Evolutionary conservation across 1,139 yeast species (phyloP), one percentile per base, ranked within the genome.

Genomic region (Magnusiomyces clavatus): DNA sequence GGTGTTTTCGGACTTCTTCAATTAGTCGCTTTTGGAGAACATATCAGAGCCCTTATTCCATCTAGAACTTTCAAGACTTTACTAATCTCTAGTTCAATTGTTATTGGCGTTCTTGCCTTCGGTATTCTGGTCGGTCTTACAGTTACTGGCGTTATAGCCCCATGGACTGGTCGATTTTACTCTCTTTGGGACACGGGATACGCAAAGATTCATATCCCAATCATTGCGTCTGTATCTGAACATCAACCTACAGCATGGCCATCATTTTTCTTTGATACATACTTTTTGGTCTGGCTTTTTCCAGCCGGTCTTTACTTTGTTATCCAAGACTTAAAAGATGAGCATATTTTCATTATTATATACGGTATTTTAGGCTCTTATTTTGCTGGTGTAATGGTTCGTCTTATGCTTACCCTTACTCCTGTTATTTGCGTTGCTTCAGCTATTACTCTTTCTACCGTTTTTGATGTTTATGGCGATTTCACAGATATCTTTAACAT

Each of bases 191-290:
- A 94, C 69, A 92, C 98, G 3, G 86, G 80, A 67, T 94, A 94
- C 65, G 99, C 99, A 57, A 92, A 89, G 74, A 86, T 92, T 60
- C 98, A 94, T 68, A 94, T 94, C 63, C 99, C 99, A 50, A 94
- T 94, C 66, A 94, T 94, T 70, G 98, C 98, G 1, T 90, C 97
- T 2, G 99, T 94, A 49, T 87, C 96, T 13, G 99, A 94, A 73
- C 99, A 94, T 75, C 99, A 94, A 75, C 99, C 99, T 55, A 92
- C 98, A 24, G 96, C 98, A 12, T 94, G 99, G 99, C 96, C 98
- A 13, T 82, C 97, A 11, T 94, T 92, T 71, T 92, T 88, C 77
- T 88, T 92, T 68, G 99, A 94, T 69, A 83, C 94, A 49, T 86
- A 83, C 63, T 80, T 92, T 76, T 76, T 94, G 70, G 86, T 92